phyloP scores from a whole-genome alignment of 768 basidiomycete species.

The Cubamyces sp. region DNA sequence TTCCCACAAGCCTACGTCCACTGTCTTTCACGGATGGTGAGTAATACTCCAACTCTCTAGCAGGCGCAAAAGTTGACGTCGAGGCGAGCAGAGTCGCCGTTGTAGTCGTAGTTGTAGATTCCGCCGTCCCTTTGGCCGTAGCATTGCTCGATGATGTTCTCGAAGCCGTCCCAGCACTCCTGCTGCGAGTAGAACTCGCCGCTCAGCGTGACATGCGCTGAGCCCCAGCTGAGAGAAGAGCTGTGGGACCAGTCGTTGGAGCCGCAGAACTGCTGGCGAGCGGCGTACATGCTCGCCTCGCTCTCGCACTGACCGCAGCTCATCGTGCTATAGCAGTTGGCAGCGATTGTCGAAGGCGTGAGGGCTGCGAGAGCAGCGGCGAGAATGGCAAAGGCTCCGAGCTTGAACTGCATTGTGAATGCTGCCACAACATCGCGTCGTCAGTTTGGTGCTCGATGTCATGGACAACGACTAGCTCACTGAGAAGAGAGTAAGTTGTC shows the following conservation, averaged over 20 bases:
- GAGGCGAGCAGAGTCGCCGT: background rate
- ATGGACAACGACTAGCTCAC: no score
- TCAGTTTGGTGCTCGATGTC: no score
- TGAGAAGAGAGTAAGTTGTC: no score
- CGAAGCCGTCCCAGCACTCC: slow-evolving; percentile 8
- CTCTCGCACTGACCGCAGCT: background rate
- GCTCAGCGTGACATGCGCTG: background rate
- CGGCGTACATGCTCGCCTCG: background rate
- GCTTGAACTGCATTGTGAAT: background rate
- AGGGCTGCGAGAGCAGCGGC: background rate
- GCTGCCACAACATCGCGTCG: no score
- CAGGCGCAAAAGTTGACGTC: slow-evolving; percentile 5
- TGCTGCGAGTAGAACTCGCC: slow-evolving; percentile 6
- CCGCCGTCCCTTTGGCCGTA: slow-evolving; percentile 1
- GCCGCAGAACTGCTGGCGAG: background rate
- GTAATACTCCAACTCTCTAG: background rate
- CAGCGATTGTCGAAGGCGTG: background rate
- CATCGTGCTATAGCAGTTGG: background rate
- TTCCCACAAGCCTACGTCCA: background rate
- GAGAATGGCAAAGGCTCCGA: background rate
- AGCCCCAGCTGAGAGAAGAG: background rate
- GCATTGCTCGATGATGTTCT: slow-evolving; percentile 9
- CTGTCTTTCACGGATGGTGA: no score
- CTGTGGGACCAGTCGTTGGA: background rate
- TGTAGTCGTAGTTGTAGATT: background rate